Evolutionary conservation across 768 basidiomycete genomes (phyloP).

Genomic region (Lentinula edodes): DNA sequence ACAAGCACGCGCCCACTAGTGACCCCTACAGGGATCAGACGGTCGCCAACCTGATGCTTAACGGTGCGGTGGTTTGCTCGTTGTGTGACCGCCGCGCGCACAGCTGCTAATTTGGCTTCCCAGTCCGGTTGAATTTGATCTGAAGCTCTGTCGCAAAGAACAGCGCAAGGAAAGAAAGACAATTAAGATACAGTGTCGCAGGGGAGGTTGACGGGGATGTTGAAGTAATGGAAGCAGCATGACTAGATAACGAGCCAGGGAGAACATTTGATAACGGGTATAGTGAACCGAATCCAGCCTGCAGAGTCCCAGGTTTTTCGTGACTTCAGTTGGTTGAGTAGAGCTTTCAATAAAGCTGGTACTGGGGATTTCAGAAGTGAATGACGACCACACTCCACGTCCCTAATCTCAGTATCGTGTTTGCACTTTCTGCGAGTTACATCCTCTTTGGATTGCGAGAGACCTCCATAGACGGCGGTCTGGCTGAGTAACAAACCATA

Average conservation of each 20-base stretch:
- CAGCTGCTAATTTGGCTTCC: too few species aligned
- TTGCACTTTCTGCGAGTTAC: conserved; percentile 65
- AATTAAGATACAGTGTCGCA: conserved; percentile 76
- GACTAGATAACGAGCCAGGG: conserved; percentile 73
- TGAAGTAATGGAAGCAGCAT: conserved; percentile 56
- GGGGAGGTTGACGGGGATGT: conserved; percentile 71
- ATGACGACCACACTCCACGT: conserved; percentile 71
- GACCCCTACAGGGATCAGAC: too few species aligned
- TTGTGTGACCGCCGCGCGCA: too few species aligned
- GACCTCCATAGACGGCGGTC: conserved; percentile 73
- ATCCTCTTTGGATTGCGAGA: conserved; percentile 46
- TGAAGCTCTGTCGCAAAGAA: conserved; percentile 84
- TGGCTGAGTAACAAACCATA: conserved; percentile 80
- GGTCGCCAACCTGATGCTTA: too few species aligned
- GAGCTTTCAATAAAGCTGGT: conserved; percentile 69
- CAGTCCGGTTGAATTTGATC: too few species aligned
- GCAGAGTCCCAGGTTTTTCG: conserved; percentile 74
- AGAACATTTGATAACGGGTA: conserved; percentile 72
- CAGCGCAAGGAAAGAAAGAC: conserved; percentile 77
- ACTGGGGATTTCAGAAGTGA: conserved; percentile 70
- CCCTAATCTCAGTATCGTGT: conserved; percentile 68
- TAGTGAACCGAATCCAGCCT: conserved; percentile 81
- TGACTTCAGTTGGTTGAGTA: conserved; percentile 81
- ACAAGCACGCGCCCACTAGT: too few species aligned
- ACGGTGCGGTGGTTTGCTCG: too few species aligned